Conservation (phyloP, 805 yeast genomes). For the Candida krabiensis region DNA sequence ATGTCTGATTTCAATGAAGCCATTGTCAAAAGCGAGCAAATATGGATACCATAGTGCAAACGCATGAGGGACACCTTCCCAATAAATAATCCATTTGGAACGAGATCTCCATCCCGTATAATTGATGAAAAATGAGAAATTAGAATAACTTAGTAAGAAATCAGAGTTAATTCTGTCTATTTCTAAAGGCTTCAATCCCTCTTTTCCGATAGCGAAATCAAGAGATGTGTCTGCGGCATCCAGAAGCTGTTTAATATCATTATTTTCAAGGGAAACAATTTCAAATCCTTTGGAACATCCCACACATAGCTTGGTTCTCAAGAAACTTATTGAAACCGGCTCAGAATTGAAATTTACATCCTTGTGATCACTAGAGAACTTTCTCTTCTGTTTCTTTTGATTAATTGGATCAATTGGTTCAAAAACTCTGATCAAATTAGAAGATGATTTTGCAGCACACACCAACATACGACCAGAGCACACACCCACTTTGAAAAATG, state of each 20-base stretch:
- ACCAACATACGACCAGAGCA: constrained; percentile 87
- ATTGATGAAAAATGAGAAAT: constrained; percentile 92
- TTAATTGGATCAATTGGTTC: constrained; percentile 82
- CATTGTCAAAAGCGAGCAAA: constrained; percentile 83
- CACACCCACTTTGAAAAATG: constrained; percentile 89
- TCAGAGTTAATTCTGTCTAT: constrained; percentile 88
- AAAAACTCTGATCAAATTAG: constrained; percentile 76
- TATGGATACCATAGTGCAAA: constrained; percentile 95
- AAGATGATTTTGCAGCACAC: constrained; percentile 84
- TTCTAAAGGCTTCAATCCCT: constrained; percentile 83
- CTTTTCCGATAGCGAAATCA: constrained; percentile 86
- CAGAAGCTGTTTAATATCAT: constrained; percentile 81
- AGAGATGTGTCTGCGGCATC: constrained; percentile 99
- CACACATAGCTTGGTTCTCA: constrained; percentile 85
- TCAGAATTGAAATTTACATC: constrained; percentile 86
- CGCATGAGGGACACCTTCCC: constrained; percentile 95
- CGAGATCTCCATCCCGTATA: constrained; percentile 95
- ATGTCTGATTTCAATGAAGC: constrained; percentile 88
- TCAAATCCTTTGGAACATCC: constrained; percentile 98
- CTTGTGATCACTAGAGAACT: constrained; percentile 62
- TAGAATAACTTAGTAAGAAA: constrained; percentile 85
- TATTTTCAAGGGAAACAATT: constrained; percentile 81
- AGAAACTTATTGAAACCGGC: constrained; percentile 86
- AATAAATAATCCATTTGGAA: constrained; percentile 88
- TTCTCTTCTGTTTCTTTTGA: constrained; percentile 63